Conservation (phyloP, 805 yeast genomes). For the Vanderwaltozyma tropicalis region DNA sequence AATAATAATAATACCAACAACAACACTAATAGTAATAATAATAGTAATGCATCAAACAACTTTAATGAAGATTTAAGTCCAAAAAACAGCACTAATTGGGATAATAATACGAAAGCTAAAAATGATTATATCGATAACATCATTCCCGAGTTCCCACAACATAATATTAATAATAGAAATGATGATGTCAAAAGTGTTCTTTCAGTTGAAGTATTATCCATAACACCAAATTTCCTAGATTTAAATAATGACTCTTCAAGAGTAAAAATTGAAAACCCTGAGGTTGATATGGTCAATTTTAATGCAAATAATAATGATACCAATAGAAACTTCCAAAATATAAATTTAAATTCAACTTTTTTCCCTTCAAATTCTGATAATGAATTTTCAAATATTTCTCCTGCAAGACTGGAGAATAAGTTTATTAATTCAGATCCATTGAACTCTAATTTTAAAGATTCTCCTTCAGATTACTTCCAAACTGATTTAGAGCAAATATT, state of each 20-base stretch:
- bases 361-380: background rate
- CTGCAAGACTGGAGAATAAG: too few species aligned
- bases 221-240: conserved; percentile 35
- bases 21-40: background rate
- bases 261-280: too few species aligned
- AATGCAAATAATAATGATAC: too few species aligned
- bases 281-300: background rate
- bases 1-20: conserved; percentile 4
- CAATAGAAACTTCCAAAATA: background rate
- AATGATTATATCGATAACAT: conserved; percentile 1
- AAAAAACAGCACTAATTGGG: background rate
- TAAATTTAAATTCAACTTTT: background rate
- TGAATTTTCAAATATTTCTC: background rate
- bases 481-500: conserved; percentile 1
- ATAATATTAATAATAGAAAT: conserved; percentile 6
- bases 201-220: conserved; percentile 32
- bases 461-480: too few species aligned
- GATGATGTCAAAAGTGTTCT: conserved; percentile 14
- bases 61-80: background rate
- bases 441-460: too few species aligned
- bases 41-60: conserved; percentile 1
- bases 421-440: background rate
- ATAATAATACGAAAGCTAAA: background rate
- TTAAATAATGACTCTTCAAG: conserved; percentile 16
- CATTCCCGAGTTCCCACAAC: background rate